Conservation (phyloP, 352 stramenopile species). For the Pythium sp. region DNA sequence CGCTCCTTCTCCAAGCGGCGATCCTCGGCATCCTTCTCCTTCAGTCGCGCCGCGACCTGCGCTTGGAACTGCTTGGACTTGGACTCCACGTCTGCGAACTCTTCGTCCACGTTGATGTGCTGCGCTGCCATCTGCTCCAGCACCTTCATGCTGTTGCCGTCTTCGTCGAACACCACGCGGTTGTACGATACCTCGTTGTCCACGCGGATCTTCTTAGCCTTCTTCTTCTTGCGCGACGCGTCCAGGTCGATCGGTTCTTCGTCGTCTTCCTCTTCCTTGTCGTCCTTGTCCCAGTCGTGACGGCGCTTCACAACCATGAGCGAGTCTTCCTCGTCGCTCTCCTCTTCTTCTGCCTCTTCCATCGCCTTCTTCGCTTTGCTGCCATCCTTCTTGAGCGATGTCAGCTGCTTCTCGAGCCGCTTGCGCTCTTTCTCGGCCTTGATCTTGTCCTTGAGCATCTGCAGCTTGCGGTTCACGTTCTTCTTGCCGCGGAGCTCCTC, state of each 20-base stretch:
- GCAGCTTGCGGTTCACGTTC: constrained; percentile 96
- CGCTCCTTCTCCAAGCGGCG: constrained; percentile 81
- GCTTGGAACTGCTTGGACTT: constrained; percentile 62
- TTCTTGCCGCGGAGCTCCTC: constrained; percentile 92
- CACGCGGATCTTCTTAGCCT: constrained; percentile 80
- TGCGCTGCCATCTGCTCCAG: constrained; percentile 59
- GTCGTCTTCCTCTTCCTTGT: constrained; percentile 36
- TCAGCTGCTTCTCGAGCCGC: constrained; percentile 76
- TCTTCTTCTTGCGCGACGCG: constrained; percentile 69
- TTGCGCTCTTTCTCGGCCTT: constrained; percentile 95
- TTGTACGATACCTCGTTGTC: constrained; percentile 61
- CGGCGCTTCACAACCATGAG: constrained; percentile 92
- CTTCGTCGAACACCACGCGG: constrained; percentile 94
- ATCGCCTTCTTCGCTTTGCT: constrained; percentile 34
- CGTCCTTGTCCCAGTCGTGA: constrained; percentile 75
- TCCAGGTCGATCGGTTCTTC: constrained; percentile 56
- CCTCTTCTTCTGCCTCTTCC: constrained; percentile 17
- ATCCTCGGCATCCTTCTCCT: constrained; percentile 80
- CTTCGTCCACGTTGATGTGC: constrained; percentile 26
- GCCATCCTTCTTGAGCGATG: constrained; percentile 31
- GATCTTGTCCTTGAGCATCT: constrained; percentile 98
- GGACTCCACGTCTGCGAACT: constrained; percentile 67
- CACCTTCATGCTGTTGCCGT: constrained; percentile 80
- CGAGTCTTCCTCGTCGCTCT: constrained; percentile 79
- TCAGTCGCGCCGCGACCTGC: constrained; percentile 62